A percentile compares a stretch with the other conserved stretches of the same genome.
phyloP scores from a whole-genome alignment of 1,139 yeast species.

The Sugiyamaella grinbergsii region DNA sequence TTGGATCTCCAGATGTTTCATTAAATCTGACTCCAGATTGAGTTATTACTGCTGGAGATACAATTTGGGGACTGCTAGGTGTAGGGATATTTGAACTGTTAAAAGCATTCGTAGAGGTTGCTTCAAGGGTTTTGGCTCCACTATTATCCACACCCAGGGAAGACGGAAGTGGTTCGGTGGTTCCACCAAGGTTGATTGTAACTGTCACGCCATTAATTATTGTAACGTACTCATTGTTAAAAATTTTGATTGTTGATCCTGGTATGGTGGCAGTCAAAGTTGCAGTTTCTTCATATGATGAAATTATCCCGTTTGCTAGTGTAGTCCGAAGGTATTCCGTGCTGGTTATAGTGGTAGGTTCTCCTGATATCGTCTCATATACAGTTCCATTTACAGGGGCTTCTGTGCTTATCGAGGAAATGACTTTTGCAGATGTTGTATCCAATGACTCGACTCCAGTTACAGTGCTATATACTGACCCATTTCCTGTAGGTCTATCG shows the following conservation, averaged over 20 bases:
- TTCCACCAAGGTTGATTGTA: constrained; percentile 2
- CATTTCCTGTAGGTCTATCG: neutral
- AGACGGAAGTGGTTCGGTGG: neutral
- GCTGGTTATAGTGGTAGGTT: neutral
- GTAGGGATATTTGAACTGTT: neutral
- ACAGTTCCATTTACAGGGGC: neutral
- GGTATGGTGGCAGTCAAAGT: neutral
- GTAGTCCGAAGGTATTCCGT: constrained; percentile 2
- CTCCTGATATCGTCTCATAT: constrained; percentile 2
- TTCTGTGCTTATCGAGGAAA: neutral
- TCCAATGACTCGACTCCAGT: neutral
- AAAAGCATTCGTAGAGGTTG: neutral
- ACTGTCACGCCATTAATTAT: constrained; percentile 9
- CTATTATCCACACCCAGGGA: neutral
- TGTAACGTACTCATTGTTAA: constrained; percentile 2
- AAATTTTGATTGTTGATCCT: constrained; percentile 8
- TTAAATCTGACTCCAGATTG: constrained; percentile 10
- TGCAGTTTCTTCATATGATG: neutral
- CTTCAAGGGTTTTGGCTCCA: neutral
- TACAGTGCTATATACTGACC: neutral
- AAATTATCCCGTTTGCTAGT: constrained; percentile 1
- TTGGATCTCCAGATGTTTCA: constrained; percentile 10
- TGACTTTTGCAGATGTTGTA: neutral
- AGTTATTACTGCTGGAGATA: constrained; percentile 15
- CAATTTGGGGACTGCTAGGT: constrained; percentile 2